Percentiles rank a stretch among this genome's conserved stretches.
Conservation (phyloP, 1,284 basidiomycete species). For the Malassezia restricta region DNA sequence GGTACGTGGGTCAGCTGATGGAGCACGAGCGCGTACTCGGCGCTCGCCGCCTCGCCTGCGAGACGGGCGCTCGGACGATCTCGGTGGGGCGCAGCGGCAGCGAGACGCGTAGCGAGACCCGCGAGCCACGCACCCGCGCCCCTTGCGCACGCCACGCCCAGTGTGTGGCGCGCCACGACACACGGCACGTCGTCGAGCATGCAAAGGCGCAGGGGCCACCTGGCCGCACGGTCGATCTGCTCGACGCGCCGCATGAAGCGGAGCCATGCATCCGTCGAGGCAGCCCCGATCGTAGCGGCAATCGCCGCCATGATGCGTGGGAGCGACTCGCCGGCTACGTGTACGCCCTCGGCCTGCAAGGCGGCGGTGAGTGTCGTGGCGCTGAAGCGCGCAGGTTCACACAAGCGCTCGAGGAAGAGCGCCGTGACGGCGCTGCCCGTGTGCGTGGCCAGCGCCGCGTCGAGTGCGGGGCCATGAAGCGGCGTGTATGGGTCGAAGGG, state of each 20-base stretch:
- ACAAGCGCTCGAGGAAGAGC: constrained; percentile 29
- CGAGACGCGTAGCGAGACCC: constrained; percentile 4
- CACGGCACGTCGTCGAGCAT: constrained; percentile 11
- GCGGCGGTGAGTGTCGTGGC: constrained; percentile 18
- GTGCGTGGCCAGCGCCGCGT: constrained; percentile 24
- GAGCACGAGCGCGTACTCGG: constrained; percentile 5
- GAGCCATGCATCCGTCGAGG: constrained; percentile 29
- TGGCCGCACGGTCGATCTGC: constrained; percentile 30
- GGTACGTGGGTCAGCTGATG: neutral
- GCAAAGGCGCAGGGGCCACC: constrained; percentile 28
- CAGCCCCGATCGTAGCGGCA: constrained; percentile 18
- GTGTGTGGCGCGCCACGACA: constrained; percentile 21
- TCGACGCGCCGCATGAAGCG: constrained; percentile 33
- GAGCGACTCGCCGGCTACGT: constrained; percentile 16
- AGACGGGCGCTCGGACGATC: constrained; percentile 9
- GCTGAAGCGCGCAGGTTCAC: constrained; percentile 34
- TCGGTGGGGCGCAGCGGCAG: constrained; percentile 5
- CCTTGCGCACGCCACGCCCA: constrained; percentile 10
- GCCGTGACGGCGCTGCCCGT: constrained; percentile 17
- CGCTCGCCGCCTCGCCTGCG: constrained; percentile 9
- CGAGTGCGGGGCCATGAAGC: constrained; percentile 30
- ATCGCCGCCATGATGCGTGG: constrained; percentile 23
- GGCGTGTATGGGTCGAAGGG: constrained; percentile 23
- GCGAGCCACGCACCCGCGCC: constrained; percentile 10
- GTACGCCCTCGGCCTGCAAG: constrained; percentile 10